Conservation (phyloP, 306 rosid genomes). For the Cucumis cinereus region DNA sequence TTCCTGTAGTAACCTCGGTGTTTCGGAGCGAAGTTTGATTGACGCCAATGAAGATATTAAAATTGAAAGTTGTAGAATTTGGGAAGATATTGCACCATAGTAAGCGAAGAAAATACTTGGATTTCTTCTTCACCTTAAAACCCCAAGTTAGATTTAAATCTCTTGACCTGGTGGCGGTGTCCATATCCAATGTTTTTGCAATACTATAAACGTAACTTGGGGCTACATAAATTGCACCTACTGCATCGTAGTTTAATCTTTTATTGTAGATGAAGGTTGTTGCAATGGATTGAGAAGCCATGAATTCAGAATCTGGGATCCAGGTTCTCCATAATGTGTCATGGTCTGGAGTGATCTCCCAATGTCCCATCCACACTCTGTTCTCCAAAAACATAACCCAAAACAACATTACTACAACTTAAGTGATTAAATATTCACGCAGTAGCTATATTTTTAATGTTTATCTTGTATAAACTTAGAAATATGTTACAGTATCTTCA, state of each 20-base stretch:
- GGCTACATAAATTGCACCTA: background rate
- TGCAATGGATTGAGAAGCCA: background rate
- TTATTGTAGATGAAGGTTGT: background rate
- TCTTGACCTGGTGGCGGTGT: background rate
- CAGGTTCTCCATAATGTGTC: conserved; percentile 11
- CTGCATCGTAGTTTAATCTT: too few species aligned
- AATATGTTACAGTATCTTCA: too few species aligned
- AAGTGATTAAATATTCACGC: too few species aligned
- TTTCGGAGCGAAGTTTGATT: background rate
- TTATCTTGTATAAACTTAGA: too few species aligned
- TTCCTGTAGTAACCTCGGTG: rapidly evolving
- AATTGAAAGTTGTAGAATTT: background rate
- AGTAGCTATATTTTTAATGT: too few species aligned
- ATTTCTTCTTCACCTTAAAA: conserved; percentile 4
- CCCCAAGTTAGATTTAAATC: background rate
- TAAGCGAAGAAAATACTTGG: background rate
- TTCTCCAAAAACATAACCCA: too few species aligned
- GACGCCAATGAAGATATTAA: background rate
- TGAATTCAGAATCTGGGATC: background rate
- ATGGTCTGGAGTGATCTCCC: background rate
- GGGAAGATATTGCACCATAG: background rate
- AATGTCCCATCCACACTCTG: background rate
- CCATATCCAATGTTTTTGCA: background rate
- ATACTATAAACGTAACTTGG: background rate
- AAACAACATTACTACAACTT: too few species aligned